Evolutionary conservation across 176 grass and related monocot genomes (phyloP).

Genomic region (Dendrocalamus sinicus): DNA sequence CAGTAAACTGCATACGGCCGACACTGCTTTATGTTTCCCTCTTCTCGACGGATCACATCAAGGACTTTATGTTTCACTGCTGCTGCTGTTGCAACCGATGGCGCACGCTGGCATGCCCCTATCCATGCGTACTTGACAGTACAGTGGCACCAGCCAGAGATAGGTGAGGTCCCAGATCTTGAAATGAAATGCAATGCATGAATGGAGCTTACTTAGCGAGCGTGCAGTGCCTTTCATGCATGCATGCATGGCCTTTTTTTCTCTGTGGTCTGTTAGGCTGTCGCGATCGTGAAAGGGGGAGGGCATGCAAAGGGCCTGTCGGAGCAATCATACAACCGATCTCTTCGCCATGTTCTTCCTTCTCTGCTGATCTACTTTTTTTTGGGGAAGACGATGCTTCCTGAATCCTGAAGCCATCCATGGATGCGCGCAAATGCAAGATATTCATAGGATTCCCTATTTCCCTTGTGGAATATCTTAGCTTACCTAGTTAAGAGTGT

Average conservation of each 20-base stretch:
- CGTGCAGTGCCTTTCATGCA: neutral
- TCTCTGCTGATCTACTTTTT: neutral
- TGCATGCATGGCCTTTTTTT: neutral
- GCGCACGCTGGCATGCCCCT: neutral
- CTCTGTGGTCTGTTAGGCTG: slow-evolving; percentile 23
- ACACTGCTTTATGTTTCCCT: neutral
- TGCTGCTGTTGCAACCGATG: slow-evolving; percentile 1
- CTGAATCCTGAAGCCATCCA: neutral
- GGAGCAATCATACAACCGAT: slow-evolving; percentile 42
- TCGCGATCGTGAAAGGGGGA: slow-evolving; percentile 44
- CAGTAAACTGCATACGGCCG: slow-evolving; percentile 3
- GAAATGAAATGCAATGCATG: neutral
- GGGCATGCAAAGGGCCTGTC: slow-evolving; percentile 34
- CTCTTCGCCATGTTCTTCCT: slow-evolving; percentile 24
- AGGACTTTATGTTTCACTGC: no score
- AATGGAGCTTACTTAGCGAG: neutral
- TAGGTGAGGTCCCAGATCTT: slow-evolving; percentile 24
- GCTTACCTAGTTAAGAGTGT: no score
- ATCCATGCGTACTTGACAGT: slow-evolving; percentile 30
- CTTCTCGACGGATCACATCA: neutral
- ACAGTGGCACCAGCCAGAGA: neutral
- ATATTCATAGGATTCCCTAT: neutral
- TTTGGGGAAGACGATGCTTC: neutral
- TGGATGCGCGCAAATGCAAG: neutral
- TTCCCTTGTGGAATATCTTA: neutral